Evolutionary conservation across 805 yeast species (phyloP), one percentile per base, ranked within the genome.

Genomic region (Candida dendrica): DNA sequence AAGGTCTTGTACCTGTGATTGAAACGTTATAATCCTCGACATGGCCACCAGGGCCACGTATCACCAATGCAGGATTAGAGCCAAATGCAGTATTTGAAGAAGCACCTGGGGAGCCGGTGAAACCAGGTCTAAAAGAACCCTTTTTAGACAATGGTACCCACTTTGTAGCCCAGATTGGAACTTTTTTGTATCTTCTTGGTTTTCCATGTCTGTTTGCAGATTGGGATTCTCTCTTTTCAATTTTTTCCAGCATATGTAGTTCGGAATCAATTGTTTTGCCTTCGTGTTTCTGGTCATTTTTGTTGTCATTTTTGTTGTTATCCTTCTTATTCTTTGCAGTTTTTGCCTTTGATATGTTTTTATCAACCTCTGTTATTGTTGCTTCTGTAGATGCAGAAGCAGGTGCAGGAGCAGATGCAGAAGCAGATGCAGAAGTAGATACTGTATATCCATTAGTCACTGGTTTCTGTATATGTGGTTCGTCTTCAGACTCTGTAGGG

Each of bases 141-240:
- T 59, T 61, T 37, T 58, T 61, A 10, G 58, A 53, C 5, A 63
- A 56, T 1, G 82, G 81, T 37, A 71, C 63, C 80, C 84, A 86
- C 52, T 79, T 82, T 47, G 72, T 81, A 0, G 96, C 95, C 95
- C 95, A 89, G 5, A 78, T 69, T 4, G 96, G 96, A 3, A 84
- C 84, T 37, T 64, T 68, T 13, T 61, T 61, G 59, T 84, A 84
- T 50, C 84, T 64, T 42, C 61, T 73, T 2, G 93, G 90, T 60
- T 81, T 80, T 3, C 50, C 43, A 7, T 35, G 26, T 4, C 36
- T 37, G n/a, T 16, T 31, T 16, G 7, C 13, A 16, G 8, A 10
- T 16, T 31, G 9, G 29, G 59, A 51, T 16, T 53, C 54, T 39
- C 53, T 61, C 38, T 48, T 58, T 36, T 60, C 51, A 14, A 58